Conservation (phyloP, 768 basidiomycete species). For the Crassisporium funariophilum region DNA sequence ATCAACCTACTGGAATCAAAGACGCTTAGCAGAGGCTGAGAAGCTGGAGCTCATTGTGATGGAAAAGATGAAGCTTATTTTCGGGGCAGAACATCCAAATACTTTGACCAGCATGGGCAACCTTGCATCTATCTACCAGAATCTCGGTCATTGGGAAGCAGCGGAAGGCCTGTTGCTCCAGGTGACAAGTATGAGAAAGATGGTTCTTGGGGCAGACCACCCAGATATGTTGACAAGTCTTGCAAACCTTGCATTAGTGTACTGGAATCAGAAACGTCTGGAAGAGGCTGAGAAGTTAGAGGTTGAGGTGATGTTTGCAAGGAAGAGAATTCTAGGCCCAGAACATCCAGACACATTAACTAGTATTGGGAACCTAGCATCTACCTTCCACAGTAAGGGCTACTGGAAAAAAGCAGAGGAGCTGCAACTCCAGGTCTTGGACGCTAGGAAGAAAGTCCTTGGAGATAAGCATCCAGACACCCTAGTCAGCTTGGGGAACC, state of each 20-base stretch:
- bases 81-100: not conserved
- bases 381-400: not conserved
- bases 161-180: too few species aligned
- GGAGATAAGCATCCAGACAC: not conserved
- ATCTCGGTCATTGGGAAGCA: not conserved
- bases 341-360: too few species aligned
- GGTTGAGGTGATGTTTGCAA: too few species aligned
- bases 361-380: too few species aligned
- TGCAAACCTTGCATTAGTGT: too few species aligned
- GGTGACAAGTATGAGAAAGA: too few species aligned
- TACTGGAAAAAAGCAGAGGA: not conserved
- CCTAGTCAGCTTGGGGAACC: not conserved
- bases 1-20: too few species aligned
- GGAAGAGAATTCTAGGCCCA: too few species aligned
- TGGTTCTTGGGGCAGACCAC: too few species aligned
- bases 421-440: not conserved
- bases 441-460: not conserved
- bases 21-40: not conserved
- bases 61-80: not conserved
- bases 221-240: too few species aligned
- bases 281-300: too few species aligned
- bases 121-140: not conserved
- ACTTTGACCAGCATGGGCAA: not conserved
- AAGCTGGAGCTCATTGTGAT: not conserved
- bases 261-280: too few species aligned